These are phyloP conservation scores for Sporothrix inflata DNA, from an alignment of 2,329 filamentous ascomycete species.

Conservation along the genomic window DNA sequence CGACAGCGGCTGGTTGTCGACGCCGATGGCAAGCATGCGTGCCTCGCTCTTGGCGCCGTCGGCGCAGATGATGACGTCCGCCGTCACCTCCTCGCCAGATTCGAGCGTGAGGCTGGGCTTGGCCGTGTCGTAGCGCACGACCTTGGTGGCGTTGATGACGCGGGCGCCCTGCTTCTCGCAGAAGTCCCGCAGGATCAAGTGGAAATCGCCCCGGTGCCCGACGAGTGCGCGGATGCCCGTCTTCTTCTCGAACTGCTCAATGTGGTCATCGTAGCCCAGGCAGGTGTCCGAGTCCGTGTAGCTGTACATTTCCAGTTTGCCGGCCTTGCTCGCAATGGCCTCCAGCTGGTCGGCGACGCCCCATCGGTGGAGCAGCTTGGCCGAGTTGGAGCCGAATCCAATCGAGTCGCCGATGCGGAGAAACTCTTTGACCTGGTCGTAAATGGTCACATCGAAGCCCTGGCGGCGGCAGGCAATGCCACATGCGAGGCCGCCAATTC, in stretches of 20 bases:
- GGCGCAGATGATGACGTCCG: background rate
- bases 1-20: background rate
- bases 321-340: background rate
- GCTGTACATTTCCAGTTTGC: background rate
- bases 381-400: background rate
- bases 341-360: background rate
- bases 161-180: background rate
- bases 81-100: background rate
- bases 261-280: background rate
- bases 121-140: background rate
- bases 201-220: background rate
- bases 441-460: constrained; percentile 11
- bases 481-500: background rate
- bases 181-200: background rate
- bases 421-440: constrained; percentile 3
- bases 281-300: background rate
- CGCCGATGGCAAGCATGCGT: background rate
- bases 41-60: constrained; percentile 1
- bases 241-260: background rate
- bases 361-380: background rate
- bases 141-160: background rate
- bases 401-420: background rate
- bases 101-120: background rate
- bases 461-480: background rate
- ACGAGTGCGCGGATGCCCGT: background rate